Percentiles rank a stretch among this genome's conserved stretches.
phyloP scores from a whole-genome alignment of 1,139 yeast genomes.

The Diutina ranongensis region DNA sequence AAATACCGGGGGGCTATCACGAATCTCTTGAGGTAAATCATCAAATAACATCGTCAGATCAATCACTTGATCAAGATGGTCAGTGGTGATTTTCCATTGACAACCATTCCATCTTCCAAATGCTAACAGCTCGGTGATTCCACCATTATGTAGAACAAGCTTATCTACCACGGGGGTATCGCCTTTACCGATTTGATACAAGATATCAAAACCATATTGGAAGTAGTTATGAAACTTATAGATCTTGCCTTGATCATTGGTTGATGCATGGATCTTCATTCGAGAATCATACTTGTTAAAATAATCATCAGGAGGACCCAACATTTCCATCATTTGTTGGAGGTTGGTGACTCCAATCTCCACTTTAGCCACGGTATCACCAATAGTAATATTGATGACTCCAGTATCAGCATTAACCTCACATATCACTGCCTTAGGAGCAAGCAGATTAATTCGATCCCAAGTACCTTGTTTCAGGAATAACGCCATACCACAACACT shows the following conservation, averaged over 20 bases:
- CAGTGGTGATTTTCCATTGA: constrained; percentile 20
- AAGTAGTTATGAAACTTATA: constrained; percentile 46
- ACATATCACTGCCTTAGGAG: not conserved
- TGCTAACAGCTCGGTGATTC: constrained; percentile 32
- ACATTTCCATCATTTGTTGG: constrained; percentile 31
- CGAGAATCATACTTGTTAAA: constrained; percentile 38
- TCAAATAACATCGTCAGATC: constrained; percentile 22
- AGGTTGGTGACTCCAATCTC: constrained; percentile 34
- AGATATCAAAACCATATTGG: constrained; percentile 39
- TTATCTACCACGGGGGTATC: constrained; percentile 25
- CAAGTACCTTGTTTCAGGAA: constrained; percentile 12
- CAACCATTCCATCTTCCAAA: constrained; percentile 41
- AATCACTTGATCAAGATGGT: not conserved
- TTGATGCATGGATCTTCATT: constrained; percentile 27
- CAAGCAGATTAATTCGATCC: not conserved
- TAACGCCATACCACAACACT: constrained; percentile 26
- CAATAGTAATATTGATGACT: not conserved
- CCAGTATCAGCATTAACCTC: not conserved
- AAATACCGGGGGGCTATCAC: constrained; percentile 24
- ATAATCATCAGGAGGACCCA: constrained; percentile 50
- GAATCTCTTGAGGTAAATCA: constrained; percentile 13
- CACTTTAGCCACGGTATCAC: not conserved
- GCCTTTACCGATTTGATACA: constrained; percentile 29
- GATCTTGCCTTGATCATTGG: constrained; percentile 10
- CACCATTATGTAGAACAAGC: constrained; percentile 40